Base-by-base conservation (phyloP, 352 stramenopile species). In the Globisporangium barbulae region DNA sequence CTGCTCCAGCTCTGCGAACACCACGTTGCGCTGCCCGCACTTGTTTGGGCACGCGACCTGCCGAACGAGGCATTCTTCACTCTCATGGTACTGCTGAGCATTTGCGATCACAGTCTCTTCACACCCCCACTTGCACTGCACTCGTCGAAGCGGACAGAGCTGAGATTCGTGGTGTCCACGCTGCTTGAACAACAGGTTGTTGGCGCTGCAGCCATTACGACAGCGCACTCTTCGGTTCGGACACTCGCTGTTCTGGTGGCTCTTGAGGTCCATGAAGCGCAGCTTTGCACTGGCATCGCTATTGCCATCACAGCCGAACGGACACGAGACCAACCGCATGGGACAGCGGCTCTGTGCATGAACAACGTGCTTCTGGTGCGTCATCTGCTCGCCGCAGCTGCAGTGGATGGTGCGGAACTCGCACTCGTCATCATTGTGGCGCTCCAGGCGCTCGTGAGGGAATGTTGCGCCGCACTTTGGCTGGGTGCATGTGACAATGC, bases 41-140 rank as follows among this genome's bases (percentile, higher is more conserved):
- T 77, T 77, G 45, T 83, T 85, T 0, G 83, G 71, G 53, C 85
- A 93, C 10, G 63, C 50, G 0, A 85, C 19, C 58, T 79, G 58
- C 13, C 83, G 76, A 53, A 69, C 39, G n/a, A 78, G 49, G 61
- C 85, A 93, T 55, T 90, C 81, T 5, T 77, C 64, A 22, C 28
- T 54, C 52, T 93, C 85, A 35, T 93, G 85, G 39, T 68, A 13
- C 5, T 44, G 47, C 63, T 85, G 81, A 2, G 64, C 53, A 6
- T 64, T 71, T 3, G 77, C 80, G 5, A 87, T 25, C 6, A 91
- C 73, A 0, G 69, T 53, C 31, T 91, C 81, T 7, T 77, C 73
- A 49, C 85, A 91, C 12, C 72, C 57, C 73, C 81, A 90, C 54
- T 81, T 79, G 54, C 81, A 93, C 19, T 31, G 15, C 42, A 91